Conservation (phyloP, 257 asterid genomes). For the Orobanche coerulescens region DNA sequence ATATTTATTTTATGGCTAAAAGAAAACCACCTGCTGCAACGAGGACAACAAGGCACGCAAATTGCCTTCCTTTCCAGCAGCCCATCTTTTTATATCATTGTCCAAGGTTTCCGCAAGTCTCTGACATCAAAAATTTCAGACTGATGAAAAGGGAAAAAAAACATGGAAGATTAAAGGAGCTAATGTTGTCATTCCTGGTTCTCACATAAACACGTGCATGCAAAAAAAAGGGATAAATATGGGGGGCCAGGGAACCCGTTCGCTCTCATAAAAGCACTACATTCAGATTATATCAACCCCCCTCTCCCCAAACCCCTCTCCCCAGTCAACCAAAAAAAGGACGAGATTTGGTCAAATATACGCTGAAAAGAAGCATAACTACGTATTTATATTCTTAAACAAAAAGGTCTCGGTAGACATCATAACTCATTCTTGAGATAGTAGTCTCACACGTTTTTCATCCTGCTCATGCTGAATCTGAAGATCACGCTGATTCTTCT, state of each 20-base stretch:
- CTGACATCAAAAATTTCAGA: conserved; percentile 36
- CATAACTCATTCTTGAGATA: background rate
- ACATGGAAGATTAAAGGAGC: background rate
- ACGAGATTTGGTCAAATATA: no score
- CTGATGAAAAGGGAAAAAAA: background rate
- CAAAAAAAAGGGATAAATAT: no score
- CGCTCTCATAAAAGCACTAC: conserved; percentile 4
- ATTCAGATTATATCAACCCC: background rate
- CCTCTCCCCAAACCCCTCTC: background rate
- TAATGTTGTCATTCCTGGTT: background rate
- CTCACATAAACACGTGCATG: background rate
- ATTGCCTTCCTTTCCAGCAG: conserved; percentile 89
- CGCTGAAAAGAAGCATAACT: no score
- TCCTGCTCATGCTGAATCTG: conserved; percentile 73
- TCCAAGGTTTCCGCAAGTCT: conserved; percentile 64
- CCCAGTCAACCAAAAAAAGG: no score
- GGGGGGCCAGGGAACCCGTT: no score
- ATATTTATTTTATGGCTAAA: background rate
- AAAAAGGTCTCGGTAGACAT: background rate
- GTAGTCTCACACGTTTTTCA: conserved; percentile 65
- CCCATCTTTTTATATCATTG: conserved; percentile 70
- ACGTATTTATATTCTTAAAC: background rate
- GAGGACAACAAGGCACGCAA: conserved; percentile 88
- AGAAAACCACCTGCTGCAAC: conserved; percentile 49
- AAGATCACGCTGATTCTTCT: conserved; percentile 85